These are phyloP conservation scores for Globisporangium ultimum DNA, from an alignment of 352 stramenopile species.

Conservation along the genomic window DNA sequence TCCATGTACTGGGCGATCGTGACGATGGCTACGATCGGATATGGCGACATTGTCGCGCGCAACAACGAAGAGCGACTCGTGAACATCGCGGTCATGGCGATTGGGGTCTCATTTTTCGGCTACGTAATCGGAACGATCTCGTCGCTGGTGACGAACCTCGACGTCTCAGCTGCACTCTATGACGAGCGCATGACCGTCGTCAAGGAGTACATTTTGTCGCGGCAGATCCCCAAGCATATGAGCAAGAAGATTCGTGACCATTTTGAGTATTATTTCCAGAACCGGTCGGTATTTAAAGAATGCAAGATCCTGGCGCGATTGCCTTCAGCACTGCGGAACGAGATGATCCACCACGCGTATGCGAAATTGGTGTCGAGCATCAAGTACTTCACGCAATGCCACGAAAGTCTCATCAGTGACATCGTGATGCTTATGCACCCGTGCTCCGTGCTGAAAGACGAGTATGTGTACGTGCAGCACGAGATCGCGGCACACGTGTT, in stretches of 20 bases:
- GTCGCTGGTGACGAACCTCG: slow-evolving; percentile 73
- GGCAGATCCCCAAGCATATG: slow-evolving; percentile 65
- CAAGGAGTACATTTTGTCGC: slow-evolving; percentile 87
- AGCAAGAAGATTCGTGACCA: slow-evolving; percentile 72
- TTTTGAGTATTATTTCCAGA: slow-evolving; percentile 87
- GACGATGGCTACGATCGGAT: slow-evolving; percentile 87
- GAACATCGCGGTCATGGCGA: slow-evolving; percentile 76
- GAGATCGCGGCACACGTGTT: slow-evolving; percentile 85
- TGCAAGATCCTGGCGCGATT: slow-evolving; percentile 59
- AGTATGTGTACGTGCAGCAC: slow-evolving; percentile 77
- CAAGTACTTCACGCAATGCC: slow-evolving; percentile 69
- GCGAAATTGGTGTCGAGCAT: slow-evolving; percentile 65
- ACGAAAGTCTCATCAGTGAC: slow-evolving; percentile 78
- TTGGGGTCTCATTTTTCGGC: slow-evolving; percentile 83
- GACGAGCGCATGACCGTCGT: slow-evolving; percentile 76
- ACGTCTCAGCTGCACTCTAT: slow-evolving; percentile 67
- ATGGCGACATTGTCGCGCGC: slow-evolving; percentile 72
- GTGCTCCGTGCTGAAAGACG: slow-evolving; percentile 71
- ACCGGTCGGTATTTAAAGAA: slow-evolving; percentile 82
- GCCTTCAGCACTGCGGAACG: slow-evolving; percentile 71
- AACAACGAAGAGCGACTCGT: slow-evolving; percentile 69
- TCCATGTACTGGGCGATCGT: slow-evolving; percentile 93
- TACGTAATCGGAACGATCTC: slow-evolving; percentile 87
- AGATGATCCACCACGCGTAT: slow-evolving; percentile 83
- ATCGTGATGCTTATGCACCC: slow-evolving; percentile 81